A percentile compares a stretch with the other conserved stretches of the same genome.
These are phyloP conservation scores for Sporothrix mexicana DNA, from an alignment of 2,329 filamentous ascomycete species.

Conservation along the genomic window DNA sequence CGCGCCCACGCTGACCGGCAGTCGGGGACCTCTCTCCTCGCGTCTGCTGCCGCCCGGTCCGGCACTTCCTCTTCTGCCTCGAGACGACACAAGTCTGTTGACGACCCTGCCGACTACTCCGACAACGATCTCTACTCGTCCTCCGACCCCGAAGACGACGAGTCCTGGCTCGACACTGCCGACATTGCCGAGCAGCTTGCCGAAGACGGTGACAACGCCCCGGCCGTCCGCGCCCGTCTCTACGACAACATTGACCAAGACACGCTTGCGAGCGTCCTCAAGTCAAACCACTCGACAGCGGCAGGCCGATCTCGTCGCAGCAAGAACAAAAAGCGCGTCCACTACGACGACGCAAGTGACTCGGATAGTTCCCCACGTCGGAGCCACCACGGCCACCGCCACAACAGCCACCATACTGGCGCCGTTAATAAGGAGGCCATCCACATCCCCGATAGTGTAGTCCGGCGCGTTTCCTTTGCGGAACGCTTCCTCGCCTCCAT, in stretches of 20 bases:
- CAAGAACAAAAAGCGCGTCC: constrained; percentile 67
- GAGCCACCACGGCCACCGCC: constrained; percentile 41
- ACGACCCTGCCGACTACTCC: constrained; percentile 38
- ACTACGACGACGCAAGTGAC: constrained; percentile 59
- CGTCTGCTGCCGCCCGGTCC: constrained; percentile 39
- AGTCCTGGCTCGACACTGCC: constrained; percentile 89
- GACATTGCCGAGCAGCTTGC: constrained; percentile 91
- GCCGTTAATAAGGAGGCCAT: constrained; percentile 76
- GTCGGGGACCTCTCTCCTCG: constrained; percentile 56
- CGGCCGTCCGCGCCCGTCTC: constrained; percentile 72
- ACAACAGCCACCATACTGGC: constrained; percentile 47
- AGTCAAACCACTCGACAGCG: constrained; percentile 47
- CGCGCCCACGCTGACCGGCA: constrained; percentile 38
- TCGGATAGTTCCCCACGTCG: constrained; percentile 56
- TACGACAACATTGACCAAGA: constrained; percentile 69
- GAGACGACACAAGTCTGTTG: constrained; percentile 27
- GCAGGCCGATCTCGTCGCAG: constrained; percentile 39
- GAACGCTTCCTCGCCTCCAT: constrained; percentile 77
- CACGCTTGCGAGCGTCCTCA: constrained; percentile 58
- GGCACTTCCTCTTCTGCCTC: constrained; percentile 36
- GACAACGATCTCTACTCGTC: constrained; percentile 51
- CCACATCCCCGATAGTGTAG: constrained; percentile 72
- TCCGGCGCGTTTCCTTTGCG: constrained; percentile 66
- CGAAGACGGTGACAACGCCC: constrained; percentile 69
- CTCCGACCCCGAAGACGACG: constrained; percentile 52